These are phyloP conservation scores for Graphiopsis chlorocephala DNA, from an alignment of 2,329 filamentous ascomycete species.

Conservation along the genomic window DNA sequence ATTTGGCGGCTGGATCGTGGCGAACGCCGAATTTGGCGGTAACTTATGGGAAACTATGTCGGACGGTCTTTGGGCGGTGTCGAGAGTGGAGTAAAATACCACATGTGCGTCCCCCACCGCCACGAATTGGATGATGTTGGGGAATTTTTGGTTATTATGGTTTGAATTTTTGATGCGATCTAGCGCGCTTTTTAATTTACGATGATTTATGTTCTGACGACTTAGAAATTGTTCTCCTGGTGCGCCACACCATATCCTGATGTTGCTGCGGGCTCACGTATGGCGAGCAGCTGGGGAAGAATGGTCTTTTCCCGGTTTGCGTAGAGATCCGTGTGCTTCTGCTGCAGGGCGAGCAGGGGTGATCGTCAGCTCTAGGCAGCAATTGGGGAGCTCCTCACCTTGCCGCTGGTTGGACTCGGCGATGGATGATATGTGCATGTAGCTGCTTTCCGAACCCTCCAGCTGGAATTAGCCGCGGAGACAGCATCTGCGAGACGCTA, in stretches of 20 bases:
- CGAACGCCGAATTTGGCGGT: slow-evolving; percentile 8
- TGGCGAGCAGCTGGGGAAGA: too few species aligned
- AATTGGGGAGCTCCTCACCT: too few species aligned
- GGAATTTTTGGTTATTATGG: background rate
- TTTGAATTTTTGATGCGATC: background rate
- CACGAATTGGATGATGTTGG: background rate
- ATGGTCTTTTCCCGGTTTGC: too few species aligned
- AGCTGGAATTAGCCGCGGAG: too few species aligned
- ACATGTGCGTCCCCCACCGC: background rate
- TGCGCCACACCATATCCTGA: background rate
- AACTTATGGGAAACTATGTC: slow-evolving; percentile 15
- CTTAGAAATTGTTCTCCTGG: background rate
- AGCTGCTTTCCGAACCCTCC: too few species aligned
- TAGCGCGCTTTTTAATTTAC: background rate
- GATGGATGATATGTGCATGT: too few species aligned
- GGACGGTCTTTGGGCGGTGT: slow-evolving; percentile 13
- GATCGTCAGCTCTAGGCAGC: too few species aligned
- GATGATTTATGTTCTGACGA: background rate
- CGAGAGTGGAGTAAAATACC: slow-evolving; percentile 16
- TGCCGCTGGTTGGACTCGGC: too few species aligned
- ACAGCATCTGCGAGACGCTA: too few species aligned
- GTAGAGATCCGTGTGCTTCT: too few species aligned
- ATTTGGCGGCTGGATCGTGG: slow-evolving; percentile 14
- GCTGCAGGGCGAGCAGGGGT: too few species aligned
- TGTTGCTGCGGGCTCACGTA: too few species aligned